Conservation (phyloP, 768 basidiomycete genomes). For the Galerina marginata region DNA sequence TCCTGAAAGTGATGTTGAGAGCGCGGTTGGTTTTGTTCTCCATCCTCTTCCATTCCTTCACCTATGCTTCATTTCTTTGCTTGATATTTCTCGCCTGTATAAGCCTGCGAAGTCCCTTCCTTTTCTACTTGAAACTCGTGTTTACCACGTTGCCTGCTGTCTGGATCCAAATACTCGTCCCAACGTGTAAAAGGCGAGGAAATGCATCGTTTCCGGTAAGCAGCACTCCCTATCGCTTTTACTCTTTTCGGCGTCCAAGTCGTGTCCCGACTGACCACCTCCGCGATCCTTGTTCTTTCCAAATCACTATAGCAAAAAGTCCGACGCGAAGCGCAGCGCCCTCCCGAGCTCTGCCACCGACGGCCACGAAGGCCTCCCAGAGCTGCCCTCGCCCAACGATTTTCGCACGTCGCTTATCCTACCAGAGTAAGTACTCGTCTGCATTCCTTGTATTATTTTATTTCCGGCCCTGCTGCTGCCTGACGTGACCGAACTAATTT, state of each 20-base stretch:
- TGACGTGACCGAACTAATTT: slow-evolving; percentile 10
- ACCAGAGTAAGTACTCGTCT: slow-evolving; percentile 61
- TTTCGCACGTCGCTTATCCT: slow-evolving; percentile 89
- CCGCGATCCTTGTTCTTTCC: not conserved
- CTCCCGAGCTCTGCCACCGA: slow-evolving; percentile 38
- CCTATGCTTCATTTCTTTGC: slow-evolving; percentile 14
- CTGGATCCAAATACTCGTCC: slow-evolving; percentile 30
- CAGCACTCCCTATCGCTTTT: slow-evolving; percentile 24
- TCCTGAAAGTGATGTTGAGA: not conserved
- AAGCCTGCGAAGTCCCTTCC: slow-evolving; percentile 36
- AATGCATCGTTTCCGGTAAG: slow-evolving; percentile 89
- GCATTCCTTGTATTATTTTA: slow-evolving; percentile 13
- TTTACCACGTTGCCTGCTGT: slow-evolving; percentile 71
- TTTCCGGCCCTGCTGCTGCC: slow-evolving; percentile 14
- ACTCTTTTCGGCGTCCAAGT: not conserved
- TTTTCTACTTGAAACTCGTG: slow-evolving; percentile 61
- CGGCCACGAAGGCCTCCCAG: slow-evolving; percentile 48
- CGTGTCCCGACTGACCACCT: slow-evolving; percentile 6
- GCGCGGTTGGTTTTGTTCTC: slow-evolving; percentile 2
- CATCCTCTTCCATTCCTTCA: slow-evolving; percentile 5
- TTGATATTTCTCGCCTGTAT: slow-evolving; percentile 14
- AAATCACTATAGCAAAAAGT: slow-evolving; percentile 66
- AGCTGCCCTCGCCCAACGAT: slow-evolving; percentile 71
- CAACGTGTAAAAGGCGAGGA: slow-evolving; percentile 79
- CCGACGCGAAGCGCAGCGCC: slow-evolving; percentile 64